Conservation (phyloP, 805 yeast genomes). For the Brettanomyces naardenensis region DNA sequence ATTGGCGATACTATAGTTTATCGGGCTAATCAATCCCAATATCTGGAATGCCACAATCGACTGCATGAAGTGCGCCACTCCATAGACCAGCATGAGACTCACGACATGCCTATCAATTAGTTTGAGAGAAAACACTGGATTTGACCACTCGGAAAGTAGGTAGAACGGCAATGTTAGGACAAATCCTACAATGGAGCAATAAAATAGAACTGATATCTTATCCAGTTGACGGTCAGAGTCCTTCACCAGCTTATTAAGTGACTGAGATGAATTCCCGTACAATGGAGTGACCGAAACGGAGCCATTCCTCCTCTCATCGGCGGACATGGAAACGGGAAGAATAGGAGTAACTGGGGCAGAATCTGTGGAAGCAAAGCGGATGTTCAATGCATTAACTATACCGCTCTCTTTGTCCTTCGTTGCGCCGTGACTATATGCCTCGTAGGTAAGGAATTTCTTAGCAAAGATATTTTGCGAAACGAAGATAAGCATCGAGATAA, state of each 20-base stretch:
- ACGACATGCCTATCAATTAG: conserved; percentile 20
- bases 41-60: conserved; percentile 70
- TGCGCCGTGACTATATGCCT: conserved; percentile 3
- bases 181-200: conserved; percentile 67
- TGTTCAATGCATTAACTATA: conserved; percentile 21
- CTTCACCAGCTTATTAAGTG: conserved; percentile 16
- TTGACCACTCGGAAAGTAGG: conserved; percentile 42
- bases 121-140: conserved; percentile 28
- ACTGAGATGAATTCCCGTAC: conserved; percentile 18
- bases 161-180: conserved; percentile 60
- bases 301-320: conserved; percentile 8
- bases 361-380: conserved; percentile 23
- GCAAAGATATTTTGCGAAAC: conserved; percentile 77
- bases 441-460: conserved; percentile 54
- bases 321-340: conserved; percentile 25
- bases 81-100: conserved; percentile 47
- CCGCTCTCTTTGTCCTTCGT: conserved; percentile 14
- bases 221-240: conserved; percentile 41
- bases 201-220: conserved; percentile 62
- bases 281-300: conserved; percentile 20
- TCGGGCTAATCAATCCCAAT: conserved; percentile 64
- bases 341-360: conserved; percentile 28
- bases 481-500: conserved; percentile 55
- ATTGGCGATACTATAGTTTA: conserved; percentile 73
- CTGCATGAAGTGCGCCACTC: conserved; percentile 62